Evolutionary conservation across 2,329 filamentous ascomycete species (phyloP).

Genomic region (Ophiostoma sp.): DNA sequence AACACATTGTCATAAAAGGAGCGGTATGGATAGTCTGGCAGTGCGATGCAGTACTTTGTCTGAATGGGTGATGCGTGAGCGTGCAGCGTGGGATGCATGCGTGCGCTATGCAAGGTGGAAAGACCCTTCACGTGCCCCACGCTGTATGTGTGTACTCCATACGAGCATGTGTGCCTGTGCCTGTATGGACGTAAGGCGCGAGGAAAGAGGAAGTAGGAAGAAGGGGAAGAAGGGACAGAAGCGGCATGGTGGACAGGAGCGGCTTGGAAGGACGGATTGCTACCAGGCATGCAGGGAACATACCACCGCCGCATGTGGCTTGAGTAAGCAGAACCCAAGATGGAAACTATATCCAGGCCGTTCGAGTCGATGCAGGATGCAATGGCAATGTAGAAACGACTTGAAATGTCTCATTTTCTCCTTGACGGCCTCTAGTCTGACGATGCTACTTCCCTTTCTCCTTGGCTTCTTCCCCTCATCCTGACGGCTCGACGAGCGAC

Average conservation of each 20-base stretch:
- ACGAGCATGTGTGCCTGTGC: no score
- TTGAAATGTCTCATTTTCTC: neutral
- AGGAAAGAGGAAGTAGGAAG: neutral
- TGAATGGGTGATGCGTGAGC: neutral
- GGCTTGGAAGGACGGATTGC: neutral
- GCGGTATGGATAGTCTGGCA: neutral
- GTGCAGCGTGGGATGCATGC: constrained; percentile 5
- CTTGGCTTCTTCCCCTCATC: neutral
- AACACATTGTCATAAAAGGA: neutral
- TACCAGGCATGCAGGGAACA: neutral
- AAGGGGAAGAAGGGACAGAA: neutral
- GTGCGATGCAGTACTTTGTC: neutral
- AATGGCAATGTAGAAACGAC: no score
- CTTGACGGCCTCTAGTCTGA: neutral
- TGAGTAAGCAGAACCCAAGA: neutral
- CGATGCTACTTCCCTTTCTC: neutral
- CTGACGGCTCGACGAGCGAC: neutral
- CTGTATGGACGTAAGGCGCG: neutral
- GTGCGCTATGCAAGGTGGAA: neutral
- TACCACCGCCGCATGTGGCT: constrained; percentile 8
- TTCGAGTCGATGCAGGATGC: no score
- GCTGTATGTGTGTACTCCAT: neutral
- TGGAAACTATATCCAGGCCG: neutral
- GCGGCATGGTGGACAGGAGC: neutral
- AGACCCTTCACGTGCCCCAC: constrained; percentile 9